Conservation (phyloP, 208 protist species). For the Acanthamoeba sp. region DNA sequence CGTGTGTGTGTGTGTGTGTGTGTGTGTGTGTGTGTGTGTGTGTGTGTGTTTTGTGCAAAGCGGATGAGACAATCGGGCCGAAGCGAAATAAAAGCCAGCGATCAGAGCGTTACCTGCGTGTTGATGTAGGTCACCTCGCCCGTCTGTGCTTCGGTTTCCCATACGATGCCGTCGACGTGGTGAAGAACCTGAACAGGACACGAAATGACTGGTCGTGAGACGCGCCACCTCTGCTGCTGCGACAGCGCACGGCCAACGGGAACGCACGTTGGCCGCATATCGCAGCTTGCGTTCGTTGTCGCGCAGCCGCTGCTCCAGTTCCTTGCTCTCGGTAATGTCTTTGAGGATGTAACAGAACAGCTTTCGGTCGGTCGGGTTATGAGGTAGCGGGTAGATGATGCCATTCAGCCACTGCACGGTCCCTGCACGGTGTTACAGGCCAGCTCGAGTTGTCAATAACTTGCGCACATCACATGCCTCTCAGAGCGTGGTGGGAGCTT, state of each 20-base stretch:
- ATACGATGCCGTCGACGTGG: conserved; percentile 50
- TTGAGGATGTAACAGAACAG: conserved; percentile 19
- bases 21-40: too few species aligned
- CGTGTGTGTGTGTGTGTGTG: too few species aligned
- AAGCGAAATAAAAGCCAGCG: too few species aligned
- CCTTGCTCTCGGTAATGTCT: conserved; percentile 44
- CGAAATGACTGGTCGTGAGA: neutral
- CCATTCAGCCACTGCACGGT: conserved; percentile 14
- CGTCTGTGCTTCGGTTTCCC: conserved; percentile 14
- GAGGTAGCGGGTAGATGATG: conserved; percentile 1
- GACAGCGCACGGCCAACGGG: neutral
- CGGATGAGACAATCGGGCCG: too few species aligned
- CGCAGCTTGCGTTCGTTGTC: conserved; percentile 29
- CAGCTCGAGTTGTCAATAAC: too few species aligned
- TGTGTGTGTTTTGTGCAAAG: too few species aligned
- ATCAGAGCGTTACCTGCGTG: conserved; percentile 1
- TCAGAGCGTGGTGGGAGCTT: too few species aligned
- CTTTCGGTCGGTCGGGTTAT: conserved; percentile 17
- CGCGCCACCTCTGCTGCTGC: too few species aligned
- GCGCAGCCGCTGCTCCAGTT: neutral
- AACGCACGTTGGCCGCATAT: conserved; percentile 40
- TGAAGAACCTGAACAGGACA: neutral
- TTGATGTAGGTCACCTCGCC: conserved; percentile 54
- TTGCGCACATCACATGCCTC: too few species aligned
- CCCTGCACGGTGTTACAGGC: neutral